Conservation (phyloP, 129 eudicot species). For the Chrysanthemum lavandulifolium region DNA sequence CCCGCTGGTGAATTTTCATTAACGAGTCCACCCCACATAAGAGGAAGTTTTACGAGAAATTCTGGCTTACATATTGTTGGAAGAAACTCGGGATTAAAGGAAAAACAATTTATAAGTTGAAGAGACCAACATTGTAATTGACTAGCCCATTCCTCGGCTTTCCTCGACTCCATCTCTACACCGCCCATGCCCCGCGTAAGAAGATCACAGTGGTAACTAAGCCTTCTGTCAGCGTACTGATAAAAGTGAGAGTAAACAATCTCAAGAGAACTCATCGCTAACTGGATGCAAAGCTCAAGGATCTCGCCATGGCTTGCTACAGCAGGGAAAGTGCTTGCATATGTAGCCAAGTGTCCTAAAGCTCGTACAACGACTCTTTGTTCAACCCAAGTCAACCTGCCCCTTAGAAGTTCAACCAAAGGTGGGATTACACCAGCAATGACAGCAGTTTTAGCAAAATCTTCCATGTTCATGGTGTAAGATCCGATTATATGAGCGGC, state of each 20-base stretch:
- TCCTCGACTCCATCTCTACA: conserved; percentile 97
- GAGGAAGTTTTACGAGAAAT: conserved; percentile 85
- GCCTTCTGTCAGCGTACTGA: conserved; percentile 79
- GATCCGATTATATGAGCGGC: conserved; percentile 98
- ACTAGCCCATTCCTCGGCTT: conserved; percentile 99
- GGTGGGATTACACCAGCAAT: conserved; percentile 90
- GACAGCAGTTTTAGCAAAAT: conserved; percentile 76
- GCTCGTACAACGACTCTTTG: conserved; percentile 96
- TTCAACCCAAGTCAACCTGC: conserved; percentile 96
- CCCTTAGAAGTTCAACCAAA: conserved; percentile 81
- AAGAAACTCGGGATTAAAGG: conserved; percentile 88
- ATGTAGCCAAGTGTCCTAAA: conserved; percentile 92
- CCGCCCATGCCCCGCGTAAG: conserved; percentile 99
- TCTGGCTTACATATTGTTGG: conserved; percentile 81
- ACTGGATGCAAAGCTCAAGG: conserved; percentile 88
- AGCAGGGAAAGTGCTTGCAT: conserved; percentile 74
- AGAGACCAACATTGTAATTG: conserved; percentile 98
- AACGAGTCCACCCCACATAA: conserved; percentile 99
- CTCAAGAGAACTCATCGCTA: conserved; percentile 92
- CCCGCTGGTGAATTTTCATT: conserved; percentile 99
- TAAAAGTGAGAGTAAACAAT: conserved; percentile 94
- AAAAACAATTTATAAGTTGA: conserved; percentile 95
- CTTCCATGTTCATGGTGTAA: conserved; percentile 86
- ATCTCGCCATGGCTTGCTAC: conserved; percentile 90
- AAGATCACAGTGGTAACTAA: conserved; percentile 93